Base-by-base conservation (phyloP, 768 basidiomycete species). In the Tephrocybe sp. region DNA sequence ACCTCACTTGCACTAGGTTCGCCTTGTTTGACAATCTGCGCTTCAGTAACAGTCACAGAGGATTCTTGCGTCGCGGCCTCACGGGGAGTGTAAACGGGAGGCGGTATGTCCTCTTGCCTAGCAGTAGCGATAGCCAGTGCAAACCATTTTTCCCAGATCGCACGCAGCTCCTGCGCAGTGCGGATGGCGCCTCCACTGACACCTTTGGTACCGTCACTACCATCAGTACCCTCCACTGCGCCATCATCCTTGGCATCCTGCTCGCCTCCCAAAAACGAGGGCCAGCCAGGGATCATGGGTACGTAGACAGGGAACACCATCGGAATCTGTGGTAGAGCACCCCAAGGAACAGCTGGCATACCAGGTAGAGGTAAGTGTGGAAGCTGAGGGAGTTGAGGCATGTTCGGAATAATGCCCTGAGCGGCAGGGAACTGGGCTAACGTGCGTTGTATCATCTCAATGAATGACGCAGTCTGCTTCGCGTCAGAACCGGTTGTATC, bases 221-320 rank as follows among this genome's bases (percentile, higher is more conserved):
- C 65, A 35, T 69, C 69, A n/a, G n/a, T n/a, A n/a, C n/a, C n/a
- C n/a, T 28, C 18, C 16, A 28, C 24, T 15, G 28, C 32, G 22
- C 62, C 69, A 26, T 66, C 61, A 44, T 65, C 68, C 32, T 56
- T 64, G n/a, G 59, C 61, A 25, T 60, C 60, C 18, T 67, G 61
- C 32, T 74, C 73, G 12, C 78, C 80, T 45, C 82, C 78, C 48
- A 85, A 71, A 65, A 89, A 80, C 15, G 83, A 77, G 1, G 82
- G 76, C 82, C 82, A 86, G 18, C 71, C 75, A 26, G 86, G 79
- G 62, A 74, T 75, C 63, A 76, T 75, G 3, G 90, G 87, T 13
- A 91, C 82, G 51, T 84, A 78, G 19, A 91, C 78, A 15, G 90
- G 89, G 77, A 92, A 91, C 11, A 88, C 86, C 68, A 88, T 74